Conservation (phyloP, 768 basidiomycete species). For the Kwoniella newhampshirensis region DNA sequence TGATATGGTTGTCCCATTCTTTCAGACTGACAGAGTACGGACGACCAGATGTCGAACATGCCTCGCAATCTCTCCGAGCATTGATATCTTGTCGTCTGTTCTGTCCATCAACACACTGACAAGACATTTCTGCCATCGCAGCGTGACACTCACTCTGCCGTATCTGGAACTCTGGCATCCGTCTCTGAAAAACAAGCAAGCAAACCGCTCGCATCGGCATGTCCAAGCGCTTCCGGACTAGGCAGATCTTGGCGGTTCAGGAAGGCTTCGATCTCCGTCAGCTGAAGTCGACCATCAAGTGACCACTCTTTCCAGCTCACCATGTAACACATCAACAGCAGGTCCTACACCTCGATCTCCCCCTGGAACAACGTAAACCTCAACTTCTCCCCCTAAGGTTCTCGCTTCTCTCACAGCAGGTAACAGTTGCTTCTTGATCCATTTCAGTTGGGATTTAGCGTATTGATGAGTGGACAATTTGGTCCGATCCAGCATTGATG, state of each 20-base stretch:
- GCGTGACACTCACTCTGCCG: conserved; percentile 34
- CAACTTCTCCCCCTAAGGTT: conserved; percentile 43
- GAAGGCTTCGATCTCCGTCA: not conserved
- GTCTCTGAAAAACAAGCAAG: conserved; percentile 16
- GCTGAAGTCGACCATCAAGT: too few relatives aligned
- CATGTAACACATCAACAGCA: conserved; percentile 61
- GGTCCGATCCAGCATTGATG: conserved; percentile 69
- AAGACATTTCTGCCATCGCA: not conserved
- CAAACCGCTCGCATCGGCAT: conserved; percentile 29
- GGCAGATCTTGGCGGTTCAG: conserved; percentile 59
- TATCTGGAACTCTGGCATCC: conserved; percentile 29
- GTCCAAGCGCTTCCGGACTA: conserved; percentile 56
- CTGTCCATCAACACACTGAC: not conserved
- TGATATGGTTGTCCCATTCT: conserved; percentile 29
- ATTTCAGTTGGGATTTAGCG: conserved; percentile 83
- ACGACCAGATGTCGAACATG: conserved; percentile 30
- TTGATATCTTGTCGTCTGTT: conserved; percentile 43
- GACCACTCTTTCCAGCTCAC: conserved; percentile 18
- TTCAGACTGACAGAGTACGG: conserved; percentile 30
- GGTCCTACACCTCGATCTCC: conserved; percentile 64
- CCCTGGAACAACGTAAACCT: conserved; percentile 48
- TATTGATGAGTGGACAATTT: conserved; percentile 86
- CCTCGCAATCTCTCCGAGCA: conserved; percentile 30
- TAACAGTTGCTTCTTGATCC: conserved; percentile 86
- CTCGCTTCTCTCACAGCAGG: conserved; percentile 66